These are phyloP conservation scores for Puccinia hordei DNA, from an alignment of 1,284 basidiomycete species.

Conservation along the genomic window DNA sequence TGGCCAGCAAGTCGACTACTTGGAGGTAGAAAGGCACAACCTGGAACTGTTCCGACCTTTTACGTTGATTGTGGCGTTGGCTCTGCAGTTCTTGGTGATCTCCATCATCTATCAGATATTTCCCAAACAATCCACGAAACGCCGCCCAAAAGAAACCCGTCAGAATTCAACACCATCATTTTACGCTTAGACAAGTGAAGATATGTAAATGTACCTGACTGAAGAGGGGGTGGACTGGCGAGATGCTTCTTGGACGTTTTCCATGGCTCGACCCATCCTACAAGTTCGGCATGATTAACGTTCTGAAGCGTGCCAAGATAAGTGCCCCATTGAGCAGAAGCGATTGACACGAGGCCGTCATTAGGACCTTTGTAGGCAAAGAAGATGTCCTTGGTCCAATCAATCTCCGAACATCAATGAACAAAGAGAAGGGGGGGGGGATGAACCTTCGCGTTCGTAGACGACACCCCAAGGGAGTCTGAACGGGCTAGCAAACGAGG, in stretches of 20 bases:
- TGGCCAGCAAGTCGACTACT: constrained; percentile 53
- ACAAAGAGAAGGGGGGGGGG: constrained; percentile 69
- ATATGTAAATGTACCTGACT: neutral
- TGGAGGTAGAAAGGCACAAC: constrained; percentile 54
- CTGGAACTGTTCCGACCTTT: constrained; percentile 18
- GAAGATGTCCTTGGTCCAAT: neutral
- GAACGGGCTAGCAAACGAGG: constrained; percentile 78
- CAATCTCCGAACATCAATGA: neutral
- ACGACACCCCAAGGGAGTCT: constrained; percentile 13
- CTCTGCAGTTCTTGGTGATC: neutral
- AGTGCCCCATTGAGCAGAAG: constrained; percentile 74
- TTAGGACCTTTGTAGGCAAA: constrained; percentile 63
- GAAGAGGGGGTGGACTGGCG: too few relatives aligned
- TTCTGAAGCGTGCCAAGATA: constrained; percentile 65
- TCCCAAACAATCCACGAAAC: neutral
- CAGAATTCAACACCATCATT: neutral
- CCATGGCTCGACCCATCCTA: constrained; percentile 57
- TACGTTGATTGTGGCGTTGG: neutral
- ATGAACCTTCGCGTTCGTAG: constrained; percentile 55
- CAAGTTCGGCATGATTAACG: constrained; percentile 90
- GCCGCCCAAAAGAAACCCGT: neutral
- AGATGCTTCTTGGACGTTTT: constrained; percentile 48
- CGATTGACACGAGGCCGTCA: constrained; percentile 82
- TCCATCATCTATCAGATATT: neutral
- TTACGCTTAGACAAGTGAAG: too few relatives aligned